These are phyloP conservation scores for Cyclocybe aegerita DNA, from an alignment of 768 basidiomycete species.

Conservation along the genomic window DNA sequence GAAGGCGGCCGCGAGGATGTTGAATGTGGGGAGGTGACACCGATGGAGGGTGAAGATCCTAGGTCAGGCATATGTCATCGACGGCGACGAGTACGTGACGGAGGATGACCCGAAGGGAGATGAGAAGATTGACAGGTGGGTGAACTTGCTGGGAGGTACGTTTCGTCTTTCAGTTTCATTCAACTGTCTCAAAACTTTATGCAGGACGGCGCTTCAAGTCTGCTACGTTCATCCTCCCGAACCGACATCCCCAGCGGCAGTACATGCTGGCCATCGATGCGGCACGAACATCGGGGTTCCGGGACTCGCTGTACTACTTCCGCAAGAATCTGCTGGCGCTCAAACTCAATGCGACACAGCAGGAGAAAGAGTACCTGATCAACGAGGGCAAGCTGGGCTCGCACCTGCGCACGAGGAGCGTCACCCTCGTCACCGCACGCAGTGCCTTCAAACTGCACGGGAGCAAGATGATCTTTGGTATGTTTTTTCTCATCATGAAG, in stretches of 20 bases:
- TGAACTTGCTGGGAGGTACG: conserved; percentile 83
- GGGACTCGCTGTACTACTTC: conserved; percentile 98
- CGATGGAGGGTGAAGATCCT: conserved; percentile 52
- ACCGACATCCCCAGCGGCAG: conserved; percentile 76
- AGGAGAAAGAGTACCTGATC: conserved; percentile 93
- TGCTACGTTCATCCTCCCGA: conserved; percentile 82
- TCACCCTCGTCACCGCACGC: conserved; percentile 89
- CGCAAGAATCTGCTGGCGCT: conserved; percentile 86
- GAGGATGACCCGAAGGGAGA: conserved; percentile 85
- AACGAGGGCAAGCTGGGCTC: conserved; percentile 83
- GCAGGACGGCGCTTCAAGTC: conserved; percentile 88
- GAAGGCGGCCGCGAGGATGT: conserved; percentile 17
- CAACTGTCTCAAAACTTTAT: background rate
- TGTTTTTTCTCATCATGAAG: conserved; percentile 20
- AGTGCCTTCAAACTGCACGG: conserved; percentile 96
- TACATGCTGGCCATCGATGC: conserved; percentile 99
- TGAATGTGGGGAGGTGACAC: conserved; percentile 26
- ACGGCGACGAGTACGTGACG: conserved; percentile 87
- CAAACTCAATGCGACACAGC: conserved; percentile 86
- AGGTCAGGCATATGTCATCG: conserved; percentile 73
- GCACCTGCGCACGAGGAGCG: conserved; percentile 86
- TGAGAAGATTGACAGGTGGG: conserved; percentile 85
- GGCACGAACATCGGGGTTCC: conserved; percentile 92
- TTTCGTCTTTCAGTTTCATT: conserved; percentile 7
- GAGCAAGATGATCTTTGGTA: conserved; percentile 84